phyloP scores from a whole-genome alignment of 2,329 filamentous ascomycete species.

The Nothomitra cinnamomea region DNA sequence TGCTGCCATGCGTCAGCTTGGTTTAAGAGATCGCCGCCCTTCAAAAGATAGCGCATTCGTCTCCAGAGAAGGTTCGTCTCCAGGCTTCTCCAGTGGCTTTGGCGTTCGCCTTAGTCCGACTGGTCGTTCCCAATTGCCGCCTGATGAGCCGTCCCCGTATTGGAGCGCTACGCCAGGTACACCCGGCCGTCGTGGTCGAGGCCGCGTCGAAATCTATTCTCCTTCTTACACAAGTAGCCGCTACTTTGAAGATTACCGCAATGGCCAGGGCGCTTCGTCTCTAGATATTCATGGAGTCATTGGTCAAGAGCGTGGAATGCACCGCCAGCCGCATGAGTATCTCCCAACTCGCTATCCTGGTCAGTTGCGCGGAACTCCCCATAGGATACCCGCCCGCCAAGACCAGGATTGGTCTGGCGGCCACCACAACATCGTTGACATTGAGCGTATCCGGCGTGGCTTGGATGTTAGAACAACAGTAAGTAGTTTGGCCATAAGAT shows the following conservation, averaged over 20 bases:
- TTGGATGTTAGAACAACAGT: constrained; percentile 62
- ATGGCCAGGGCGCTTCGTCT: not conserved
- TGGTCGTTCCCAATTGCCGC: constrained; percentile 6
- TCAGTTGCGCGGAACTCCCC: constrained; percentile 28
- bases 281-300: constrained; percentile 11
- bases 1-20: not conserved
- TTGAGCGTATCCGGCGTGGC: constrained; percentile 33
- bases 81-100: constrained; percentile 3
- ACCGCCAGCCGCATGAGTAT: constrained; percentile 3
- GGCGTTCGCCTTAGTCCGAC: constrained; percentile 8
- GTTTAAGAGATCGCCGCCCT: not conserved
- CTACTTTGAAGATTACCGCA: constrained; percentile 2
- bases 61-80: constrained; percentile 1
- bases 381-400: not conserved
- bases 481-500: constrained; percentile 18
- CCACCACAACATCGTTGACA: constrained; percentile 27
- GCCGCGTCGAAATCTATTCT: constrained; percentile 13
- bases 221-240: constrained; percentile 18
- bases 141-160: not conserved
- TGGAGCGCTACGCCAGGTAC: not conserved
- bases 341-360: constrained; percentile 17
- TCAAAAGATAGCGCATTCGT: not conserved
- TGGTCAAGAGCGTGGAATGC: constrained; percentile 12
- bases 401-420: constrained; percentile 3
- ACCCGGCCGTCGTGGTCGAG: not conserved